Evolutionary conservation across 2,329 filamentous ascomycete genomes (phyloP).

Genomic region (Aschersonia sp.): DNA sequence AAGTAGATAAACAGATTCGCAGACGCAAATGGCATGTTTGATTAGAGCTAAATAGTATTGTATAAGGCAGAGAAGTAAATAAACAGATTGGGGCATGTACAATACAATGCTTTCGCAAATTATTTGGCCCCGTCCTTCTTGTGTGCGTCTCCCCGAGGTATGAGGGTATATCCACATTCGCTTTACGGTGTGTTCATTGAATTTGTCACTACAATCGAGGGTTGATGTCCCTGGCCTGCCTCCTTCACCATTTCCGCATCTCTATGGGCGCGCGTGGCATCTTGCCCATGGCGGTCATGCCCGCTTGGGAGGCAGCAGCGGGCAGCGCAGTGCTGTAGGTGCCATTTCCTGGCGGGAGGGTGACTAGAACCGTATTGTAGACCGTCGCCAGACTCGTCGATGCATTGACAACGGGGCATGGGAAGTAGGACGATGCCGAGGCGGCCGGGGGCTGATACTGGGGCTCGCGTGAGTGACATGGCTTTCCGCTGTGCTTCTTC

Average conservation of each 20-base stretch:
- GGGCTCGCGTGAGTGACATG: constrained; percentile 7
- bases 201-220: neutral
- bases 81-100: too few species aligned
- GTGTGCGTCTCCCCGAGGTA: too few species aligned
- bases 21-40: too few species aligned
- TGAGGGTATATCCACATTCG: too few species aligned
- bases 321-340: neutral
- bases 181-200: too few species aligned
- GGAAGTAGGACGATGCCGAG: constrained; percentile 6
- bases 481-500: constrained; percentile 12
- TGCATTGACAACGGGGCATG: constrained; percentile 9
- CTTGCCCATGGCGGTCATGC: neutral
- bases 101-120: too few species aligned
- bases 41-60: too few species aligned
- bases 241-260: constrained; percentile 1
- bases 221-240: neutral
- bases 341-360: constrained; percentile 7
- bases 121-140: too few species aligned
- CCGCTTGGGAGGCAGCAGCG: neutral
- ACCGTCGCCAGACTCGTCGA: constrained; percentile 18
- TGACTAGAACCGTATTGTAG: constrained; percentile 22
- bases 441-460: constrained; percentile 1
- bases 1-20: too few species aligned
- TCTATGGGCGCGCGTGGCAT: neutral
- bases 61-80: too few species aligned